Conservation (phyloP, 140 eudicot genomes). For the Flaveria floridana region DNA sequence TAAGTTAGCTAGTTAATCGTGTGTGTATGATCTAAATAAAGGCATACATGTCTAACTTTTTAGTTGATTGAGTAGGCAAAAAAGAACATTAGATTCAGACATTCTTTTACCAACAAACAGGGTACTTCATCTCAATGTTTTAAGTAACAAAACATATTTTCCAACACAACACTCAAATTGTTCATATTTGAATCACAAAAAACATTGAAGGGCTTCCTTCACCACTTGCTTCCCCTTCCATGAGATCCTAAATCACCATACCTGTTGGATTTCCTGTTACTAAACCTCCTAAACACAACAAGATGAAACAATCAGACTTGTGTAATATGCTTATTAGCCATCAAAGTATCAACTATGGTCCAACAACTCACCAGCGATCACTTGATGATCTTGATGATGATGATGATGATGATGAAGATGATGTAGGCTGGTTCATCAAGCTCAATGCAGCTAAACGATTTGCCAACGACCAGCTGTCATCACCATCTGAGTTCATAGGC, state of each 20-base stretch:
- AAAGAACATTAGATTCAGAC: neutral
- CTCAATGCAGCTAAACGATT: slow-evolving; percentile 33
- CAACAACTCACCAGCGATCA: slow-evolving; percentile 22
- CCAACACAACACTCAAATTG: neutral
- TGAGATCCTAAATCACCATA: slow-evolving; percentile 26
- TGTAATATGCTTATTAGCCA: neutral
- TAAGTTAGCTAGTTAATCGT: too few species aligned
- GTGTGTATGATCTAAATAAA: too few species aligned
- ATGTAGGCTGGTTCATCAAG: slow-evolving; percentile 19
- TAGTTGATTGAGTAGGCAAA: neutral
- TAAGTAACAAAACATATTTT: neutral
- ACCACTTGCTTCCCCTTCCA: slow-evolving; percentile 32
- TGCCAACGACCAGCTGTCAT: slow-evolving; percentile 37
- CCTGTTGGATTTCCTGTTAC: slow-evolving; percentile 8
- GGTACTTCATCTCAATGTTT: slow-evolving; percentile 6
- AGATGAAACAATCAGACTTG: slow-evolving; percentile 1
- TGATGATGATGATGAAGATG: slow-evolving; percentile 29
- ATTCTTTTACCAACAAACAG: slow-evolving; percentile 7
- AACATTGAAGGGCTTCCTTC: neutral
- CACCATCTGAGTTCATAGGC: slow-evolving; percentile 39
- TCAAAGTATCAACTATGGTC: neutral
- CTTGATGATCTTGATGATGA: slow-evolving; percentile 22
- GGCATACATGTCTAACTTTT: neutral
- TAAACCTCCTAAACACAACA: slow-evolving; percentile 31
- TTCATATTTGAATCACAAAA: neutral